Evolutionary conservation across 345 rosid species (phyloP).

Genomic region (Lepidium didymum): DNA sequence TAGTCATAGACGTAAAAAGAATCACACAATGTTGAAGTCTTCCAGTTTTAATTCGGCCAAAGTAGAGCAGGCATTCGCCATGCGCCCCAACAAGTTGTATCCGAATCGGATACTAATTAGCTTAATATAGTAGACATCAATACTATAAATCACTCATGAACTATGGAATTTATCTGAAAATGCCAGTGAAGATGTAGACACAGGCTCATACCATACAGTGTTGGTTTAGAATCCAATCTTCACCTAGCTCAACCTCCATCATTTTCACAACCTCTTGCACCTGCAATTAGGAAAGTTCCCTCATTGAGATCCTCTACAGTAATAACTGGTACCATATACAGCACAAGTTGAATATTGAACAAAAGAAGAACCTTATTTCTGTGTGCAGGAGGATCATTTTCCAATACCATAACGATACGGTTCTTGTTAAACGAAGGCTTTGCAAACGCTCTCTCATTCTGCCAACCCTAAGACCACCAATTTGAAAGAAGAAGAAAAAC

Average conservation of each 20-base stretch:
- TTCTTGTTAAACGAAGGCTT: conserved; percentile 28
- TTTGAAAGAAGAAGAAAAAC: not conserved
- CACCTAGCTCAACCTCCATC: conserved; percentile 83
- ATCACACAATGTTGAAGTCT: not conserved
- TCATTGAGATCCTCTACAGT: not conserved
- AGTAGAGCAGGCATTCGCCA: not conserved
- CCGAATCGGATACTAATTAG: not conserved
- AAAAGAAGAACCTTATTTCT: conserved; percentile 51
- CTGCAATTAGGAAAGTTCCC: conserved; percentile 26
- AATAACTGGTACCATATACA: not conserved
- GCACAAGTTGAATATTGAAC: not conserved
- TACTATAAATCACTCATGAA: not conserved
- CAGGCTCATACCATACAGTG: conserved; percentile 51
- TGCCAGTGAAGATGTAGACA: not conserved
- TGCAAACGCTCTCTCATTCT: conserved; percentile 47
- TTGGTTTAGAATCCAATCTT: conserved; percentile 71
- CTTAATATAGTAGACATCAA: not conserved
- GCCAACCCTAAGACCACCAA: conserved; percentile 51
- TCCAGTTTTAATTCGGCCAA: not conserved
- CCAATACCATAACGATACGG: conserved; percentile 50
- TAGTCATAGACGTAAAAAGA: not conserved
- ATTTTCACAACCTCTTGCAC: conserved; percentile 63
- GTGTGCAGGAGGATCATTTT: conserved; percentile 47
- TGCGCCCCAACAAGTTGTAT: not conserved
- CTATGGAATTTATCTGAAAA: not conserved